Evolutionary conservation across 2,329 filamentous ascomycete species (phyloP).

Genomic region (Microcera coccophila): DNA sequence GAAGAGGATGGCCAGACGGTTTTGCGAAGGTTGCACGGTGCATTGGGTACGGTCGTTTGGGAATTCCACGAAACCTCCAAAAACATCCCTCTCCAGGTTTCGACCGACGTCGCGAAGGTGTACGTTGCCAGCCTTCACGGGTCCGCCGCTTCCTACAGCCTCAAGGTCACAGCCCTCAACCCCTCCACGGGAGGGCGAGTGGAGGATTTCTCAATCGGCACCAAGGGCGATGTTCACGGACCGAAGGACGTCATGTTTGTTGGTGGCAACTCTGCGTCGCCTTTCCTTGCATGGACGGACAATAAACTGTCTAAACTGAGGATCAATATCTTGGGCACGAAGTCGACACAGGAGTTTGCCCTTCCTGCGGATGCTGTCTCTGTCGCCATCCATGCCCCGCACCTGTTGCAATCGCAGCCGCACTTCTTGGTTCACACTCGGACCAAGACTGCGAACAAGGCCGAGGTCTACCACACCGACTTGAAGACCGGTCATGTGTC

Average conservation of each 20-base stretch:
- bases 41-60: slow-evolving; percentile 73
- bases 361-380: slow-evolving; percentile 45
- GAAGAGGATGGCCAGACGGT: slow-evolving; percentile 54
- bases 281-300: slow-evolving; percentile 73
- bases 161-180: slow-evolving; percentile 73
- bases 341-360: slow-evolving; percentile 52
- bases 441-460: slow-evolving; percentile 68
- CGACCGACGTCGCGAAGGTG: slow-evolving; percentile 65
- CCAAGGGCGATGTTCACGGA: slow-evolving; percentile 68
- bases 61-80: slow-evolving; percentile 65
- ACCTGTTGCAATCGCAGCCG: slow-evolving; percentile 64
- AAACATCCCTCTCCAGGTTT: slow-evolving; percentile 70
- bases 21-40: slow-evolving; percentile 69
- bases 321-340: slow-evolving; percentile 66
- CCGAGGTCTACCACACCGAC: slow-evolving; percentile 81
- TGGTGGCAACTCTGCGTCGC: slow-evolving; percentile 70
- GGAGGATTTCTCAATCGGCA: slow-evolving; percentile 67
- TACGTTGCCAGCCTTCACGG: slow-evolving; percentile 76
- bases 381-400: slow-evolving; percentile 70
- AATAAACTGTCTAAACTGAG: slow-evolving; percentile 58
- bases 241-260: slow-evolving; percentile 67
- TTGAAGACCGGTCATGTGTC: slow-evolving; percentile 62
- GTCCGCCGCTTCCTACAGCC: slow-evolving; percentile 64
- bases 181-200: slow-evolving; percentile 66
- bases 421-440: slow-evolving; percentile 85